These are phyloP conservation scores for Penicillium samsonianum DNA, from an alignment of 495 filamentous ascomycete genomes.

Conservation along the genomic window DNA sequence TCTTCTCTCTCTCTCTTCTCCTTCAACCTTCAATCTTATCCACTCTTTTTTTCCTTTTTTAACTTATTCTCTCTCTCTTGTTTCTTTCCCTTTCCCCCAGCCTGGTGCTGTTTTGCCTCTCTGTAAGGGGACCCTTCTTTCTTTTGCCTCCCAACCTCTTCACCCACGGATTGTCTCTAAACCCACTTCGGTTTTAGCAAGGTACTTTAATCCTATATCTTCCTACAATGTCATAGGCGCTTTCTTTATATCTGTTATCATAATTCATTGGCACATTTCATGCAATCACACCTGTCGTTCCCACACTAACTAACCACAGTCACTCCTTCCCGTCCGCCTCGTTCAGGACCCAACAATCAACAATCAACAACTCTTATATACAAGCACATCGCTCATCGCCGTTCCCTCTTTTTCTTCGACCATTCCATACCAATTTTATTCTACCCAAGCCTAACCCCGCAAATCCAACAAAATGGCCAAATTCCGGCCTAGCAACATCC, in stretches of 20 bases:
- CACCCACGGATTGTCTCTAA: slow-evolving; percentile 16
- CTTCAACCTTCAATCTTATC: slow-evolving; percentile 17
- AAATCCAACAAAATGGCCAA: slow-evolving; percentile 48
- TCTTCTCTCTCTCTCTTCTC: slow-evolving; percentile 28
- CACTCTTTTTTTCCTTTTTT: slow-evolving; percentile 11
- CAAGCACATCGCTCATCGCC: background rate
- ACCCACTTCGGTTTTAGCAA: slow-evolving; percentile 15
- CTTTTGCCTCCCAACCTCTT: slow-evolving; percentile 17
- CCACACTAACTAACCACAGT: slow-evolving; percentile 7
- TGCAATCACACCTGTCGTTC: background rate
- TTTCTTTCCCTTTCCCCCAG: slow-evolving; percentile 24
- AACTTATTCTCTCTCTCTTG: background rate
- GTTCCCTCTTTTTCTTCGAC: background rate
- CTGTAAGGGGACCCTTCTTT: slow-evolving; percentile 30
- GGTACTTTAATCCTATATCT: slow-evolving; percentile 5
- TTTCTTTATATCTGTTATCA: background rate
- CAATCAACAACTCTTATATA: slow-evolving; percentile 9
- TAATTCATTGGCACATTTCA: background rate
- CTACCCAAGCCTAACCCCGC: slow-evolving; percentile 1
- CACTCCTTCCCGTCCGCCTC: slow-evolving; percentile 10
- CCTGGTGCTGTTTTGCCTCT: slow-evolving; percentile 38
- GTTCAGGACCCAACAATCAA: background rate
- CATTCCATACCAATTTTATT: background rate
- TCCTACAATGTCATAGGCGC: background rate
- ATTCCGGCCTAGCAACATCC: slow-evolving; percentile 80